phyloP scores from a whole-genome alignment of 2,329 filamentous ascomycete genomes.

The Cladophialophora yegresii region DNA sequence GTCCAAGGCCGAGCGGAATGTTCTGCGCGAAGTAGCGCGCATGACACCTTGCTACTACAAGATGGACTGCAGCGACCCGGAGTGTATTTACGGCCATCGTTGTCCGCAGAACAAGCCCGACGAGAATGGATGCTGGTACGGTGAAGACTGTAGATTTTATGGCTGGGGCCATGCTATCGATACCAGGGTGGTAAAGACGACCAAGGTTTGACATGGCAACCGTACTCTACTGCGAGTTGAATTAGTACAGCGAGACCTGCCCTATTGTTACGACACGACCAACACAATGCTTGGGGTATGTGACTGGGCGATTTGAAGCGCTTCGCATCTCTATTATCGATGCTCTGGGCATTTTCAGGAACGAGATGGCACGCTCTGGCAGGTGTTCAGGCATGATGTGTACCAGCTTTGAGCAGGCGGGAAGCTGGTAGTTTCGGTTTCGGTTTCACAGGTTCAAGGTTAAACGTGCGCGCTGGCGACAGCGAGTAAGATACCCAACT shows the following conservation, averaged over 20 bases:
- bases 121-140: constrained; percentile 59
- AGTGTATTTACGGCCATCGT: constrained; percentile 66
- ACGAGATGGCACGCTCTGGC: not conserved
- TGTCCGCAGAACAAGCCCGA: constrained; percentile 59
- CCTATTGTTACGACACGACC: not conserved
- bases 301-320: not conserved
- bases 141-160: constrained; percentile 60
- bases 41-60: constrained; percentile 65
- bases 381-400: not conserved
- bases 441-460: not conserved
- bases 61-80: constrained; percentile 58
- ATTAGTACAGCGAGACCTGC: not conserved
- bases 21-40: constrained; percentile 61
- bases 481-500: not conserved
- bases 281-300: not conserved
- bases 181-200: constrained; percentile 56
- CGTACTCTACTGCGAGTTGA: not conserved
- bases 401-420: not conserved
- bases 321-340: not conserved
- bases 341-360: not conserved
- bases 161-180: constrained; percentile 61
- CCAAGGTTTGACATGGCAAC: constrained; percentile 43
- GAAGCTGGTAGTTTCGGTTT: not conserved
- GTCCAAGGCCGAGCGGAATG: constrained; percentile 55
- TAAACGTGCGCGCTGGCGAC: not conserved